Evolutionary conservation across 306 rosid species (phyloP), one percentile per base, ranked within the genome.

Genomic region (Ormosia emarginata): DNA sequence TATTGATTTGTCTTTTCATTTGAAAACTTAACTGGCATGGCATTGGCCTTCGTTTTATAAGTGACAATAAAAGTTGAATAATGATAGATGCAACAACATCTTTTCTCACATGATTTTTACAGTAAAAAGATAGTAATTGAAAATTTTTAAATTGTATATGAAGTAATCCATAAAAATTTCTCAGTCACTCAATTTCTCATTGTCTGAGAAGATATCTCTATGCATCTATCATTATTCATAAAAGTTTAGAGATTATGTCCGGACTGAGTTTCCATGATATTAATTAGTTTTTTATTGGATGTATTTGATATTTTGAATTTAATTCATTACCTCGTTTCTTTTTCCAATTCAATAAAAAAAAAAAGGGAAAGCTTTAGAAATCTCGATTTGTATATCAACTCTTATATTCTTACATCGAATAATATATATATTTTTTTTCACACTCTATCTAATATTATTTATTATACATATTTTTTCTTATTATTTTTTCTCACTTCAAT

Each of bases 1-100:
- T 78, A 15, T 64, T 12, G 4, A 56, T 65, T 29, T 37, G 72
- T 75, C 85, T 44, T 39, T 70, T 83, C 69, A 71, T 52, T 80
- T 70, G 62, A 32, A 57, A 83, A 71, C 52, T 83, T 66, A 13
- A 57, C 7, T 14, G 59, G 18, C 6, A 29, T 41, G 67, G n/a
- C 53, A 12, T 65, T 36, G 8, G n/a, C 7, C 64, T 11, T 65
- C 39, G 14, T 5, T 4, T 39, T 46, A 10, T 12, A 36, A 4
- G 24, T 62, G 1, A 43, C 36, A 18, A 9, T 18, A 1, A 4
- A n/a, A 41, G 67, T 74, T 17, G 12, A 55, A 36, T 37, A 10
- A 37, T 55, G 3, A 15, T 2, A 7, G 11, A 8, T 13, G 3
- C 11, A 34, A 3, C 7, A 12, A 30, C 10, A 7, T 32, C 8